A percentile compares a stretch with the other conserved stretches of the same genome.
Conservation (phyloP, 225 moss, liverwort and hornwort species). For the Thuidium tamariscinum region DNA sequence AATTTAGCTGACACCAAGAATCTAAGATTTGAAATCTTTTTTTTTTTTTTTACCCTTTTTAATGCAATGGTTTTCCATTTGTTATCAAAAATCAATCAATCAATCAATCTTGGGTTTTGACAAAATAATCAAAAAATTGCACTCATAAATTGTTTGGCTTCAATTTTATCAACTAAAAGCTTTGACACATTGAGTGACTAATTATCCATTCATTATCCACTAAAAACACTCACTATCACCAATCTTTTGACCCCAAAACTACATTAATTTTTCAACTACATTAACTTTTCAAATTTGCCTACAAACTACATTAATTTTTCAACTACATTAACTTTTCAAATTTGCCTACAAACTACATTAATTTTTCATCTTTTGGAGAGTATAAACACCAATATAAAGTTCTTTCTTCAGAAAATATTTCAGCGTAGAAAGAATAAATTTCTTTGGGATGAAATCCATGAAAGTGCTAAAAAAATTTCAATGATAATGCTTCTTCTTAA, state of each 20-base stretch:
- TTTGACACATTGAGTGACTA: not conserved
- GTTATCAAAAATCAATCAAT: no score
- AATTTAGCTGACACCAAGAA: accelerated
- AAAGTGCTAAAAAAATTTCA: not conserved
- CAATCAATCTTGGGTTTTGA: no score
- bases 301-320: not conserved
- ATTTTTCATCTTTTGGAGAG: not conserved
- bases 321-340: not conserved
- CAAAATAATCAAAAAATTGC: no score
- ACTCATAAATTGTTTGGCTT: accelerated
- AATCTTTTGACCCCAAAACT: not conserved
- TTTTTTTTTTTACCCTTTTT: no score
- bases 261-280: not conserved
- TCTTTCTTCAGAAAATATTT: not conserved
- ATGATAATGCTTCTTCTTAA: not conserved
- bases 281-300: no score
- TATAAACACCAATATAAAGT: not conserved
- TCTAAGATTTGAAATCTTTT: no score
- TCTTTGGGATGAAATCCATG: not conserved
- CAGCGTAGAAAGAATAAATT: not conserved
- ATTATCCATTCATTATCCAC: not conserved
- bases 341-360: not conserved
- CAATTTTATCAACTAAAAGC: not conserved
- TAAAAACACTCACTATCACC: not conserved
- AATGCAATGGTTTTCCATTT: no score